A percentile compares a stretch with the other conserved stretches of the same genome.
These are phyloP conservation scores for Vitis rotundifolia DNA, from an alignment of 164 flowering plant species.

Conservation along the genomic window DNA sequence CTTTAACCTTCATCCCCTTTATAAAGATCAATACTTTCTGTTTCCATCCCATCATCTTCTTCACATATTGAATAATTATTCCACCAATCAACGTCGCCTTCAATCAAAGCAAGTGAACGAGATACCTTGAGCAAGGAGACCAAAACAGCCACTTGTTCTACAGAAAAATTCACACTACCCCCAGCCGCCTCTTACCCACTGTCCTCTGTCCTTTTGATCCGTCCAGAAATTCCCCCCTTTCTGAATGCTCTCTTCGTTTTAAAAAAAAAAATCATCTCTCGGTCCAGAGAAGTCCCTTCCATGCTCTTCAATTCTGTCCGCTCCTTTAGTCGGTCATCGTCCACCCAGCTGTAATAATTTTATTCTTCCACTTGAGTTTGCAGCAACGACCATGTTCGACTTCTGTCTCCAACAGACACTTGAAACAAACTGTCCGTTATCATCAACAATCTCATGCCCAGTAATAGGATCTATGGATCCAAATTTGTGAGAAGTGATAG, in stretches of 20 bases:
- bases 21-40: conserved; percentile 28
- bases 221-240: too few species aligned
- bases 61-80: conserved; percentile 14
- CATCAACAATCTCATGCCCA: conserved; percentile 40
- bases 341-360: conserved; percentile 72
- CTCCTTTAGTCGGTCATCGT: too few species aligned
- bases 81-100: conserved; percentile 81
- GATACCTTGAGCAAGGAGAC: conserved; percentile 89
- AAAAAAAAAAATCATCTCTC: too few species aligned
- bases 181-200: too few species aligned
- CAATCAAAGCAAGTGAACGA: conserved; percentile 82
- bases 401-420: conserved; percentile 86
- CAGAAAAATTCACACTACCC: too few species aligned
- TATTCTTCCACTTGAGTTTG: conserved; percentile 77
- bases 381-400: conserved; percentile 75
- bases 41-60: conserved; percentile 18
- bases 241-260: too few species aligned
- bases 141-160: conserved; percentile 77
- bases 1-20: conserved; percentile 64
- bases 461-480: conserved; percentile 72
- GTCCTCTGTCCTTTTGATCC: too few species aligned
- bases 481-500: conserved; percentile 78
- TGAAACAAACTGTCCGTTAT: conserved; percentile 81
- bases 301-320: too few species aligned
- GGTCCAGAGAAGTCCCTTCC: too few species aligned